Evolutionary conservation across 176 grass and related monocot species (phyloP), one percentile per base, ranked within the genome.

Genomic region (Oryza rufipogon): DNA sequence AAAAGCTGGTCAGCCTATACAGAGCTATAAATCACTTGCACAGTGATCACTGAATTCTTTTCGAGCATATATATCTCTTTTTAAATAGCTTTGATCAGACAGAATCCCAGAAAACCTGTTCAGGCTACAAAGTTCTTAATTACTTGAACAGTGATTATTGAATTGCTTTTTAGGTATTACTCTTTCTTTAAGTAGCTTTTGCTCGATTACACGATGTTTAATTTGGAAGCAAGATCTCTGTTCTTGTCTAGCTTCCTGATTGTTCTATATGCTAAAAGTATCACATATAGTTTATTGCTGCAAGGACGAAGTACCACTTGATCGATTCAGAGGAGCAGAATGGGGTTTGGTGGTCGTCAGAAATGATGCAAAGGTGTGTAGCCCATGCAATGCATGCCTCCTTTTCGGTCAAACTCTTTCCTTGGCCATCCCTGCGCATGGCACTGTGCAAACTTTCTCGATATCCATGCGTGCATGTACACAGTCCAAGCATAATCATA

Each of bases 401-500:
- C 23, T 46, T 80, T 85, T 51, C 38, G 14, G 74, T 73, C 79
- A 86, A 78, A 82, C 45, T 36, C 44, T 60, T 73, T 77, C 10
- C 14, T 39, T 16, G 46, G 68, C 72, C 88, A 64, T 74, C 84
- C 39, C 88, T 78, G 78, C 68, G 88, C 74, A 83, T 86, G 84
- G 68, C 79, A 74, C 88, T 86, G 79, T 86, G 68, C 19, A 68
- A 81, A 22, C 83, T 86, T 90, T 86, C 68, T 68, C 77, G 71
- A 60, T 79, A 39, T 32, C 71, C 52, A 76, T 71, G 87, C 77
- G 68, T 44, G 69, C 38, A 77, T 58, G 54, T 58, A 58, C 54
- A 58, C 19, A 58, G 17, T n/a, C n/a, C 54, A 30, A 11, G 23
- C 73, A 54, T 56, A 32, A 87, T 75, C 47, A 81, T 58, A 20